Conservation (phyloP, 176 grass and related monocot species). For the Urochloa ruziziensis region DNA sequence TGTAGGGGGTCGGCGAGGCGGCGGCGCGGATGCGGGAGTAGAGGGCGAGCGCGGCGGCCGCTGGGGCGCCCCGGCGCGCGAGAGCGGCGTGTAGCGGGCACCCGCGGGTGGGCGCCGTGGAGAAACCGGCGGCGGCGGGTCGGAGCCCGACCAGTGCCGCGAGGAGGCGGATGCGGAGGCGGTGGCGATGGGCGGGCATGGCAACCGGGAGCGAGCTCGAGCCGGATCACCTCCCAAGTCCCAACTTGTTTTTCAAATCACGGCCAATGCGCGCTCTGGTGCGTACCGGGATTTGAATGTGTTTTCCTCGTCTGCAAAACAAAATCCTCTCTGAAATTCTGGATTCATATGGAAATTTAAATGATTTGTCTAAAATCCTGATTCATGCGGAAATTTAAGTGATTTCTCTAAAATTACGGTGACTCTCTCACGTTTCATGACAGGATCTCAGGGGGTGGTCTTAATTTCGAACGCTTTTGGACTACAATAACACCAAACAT, state of each 20-base stretch:
- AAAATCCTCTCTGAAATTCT: neutral
- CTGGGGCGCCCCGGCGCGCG: conserved; percentile 29
- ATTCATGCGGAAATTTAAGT: neutral
- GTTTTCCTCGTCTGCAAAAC: neutral
- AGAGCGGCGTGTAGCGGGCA: conserved; percentile 44
- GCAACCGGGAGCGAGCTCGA: neutral
- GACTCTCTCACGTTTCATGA: neutral
- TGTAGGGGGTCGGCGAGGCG: conserved; percentile 38
- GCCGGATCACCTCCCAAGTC: neutral
- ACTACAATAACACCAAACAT: neutral
- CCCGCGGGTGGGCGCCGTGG: neutral
- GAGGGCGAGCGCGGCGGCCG: conserved; percentile 31
- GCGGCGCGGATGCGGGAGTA: conserved; percentile 52
- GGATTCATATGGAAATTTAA: neutral
- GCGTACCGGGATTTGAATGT: neutral
- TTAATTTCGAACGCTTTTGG: neutral
- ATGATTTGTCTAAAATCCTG: neutral
- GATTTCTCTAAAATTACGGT: neutral
- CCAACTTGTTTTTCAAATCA: neutral
- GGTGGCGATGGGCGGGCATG: neutral
- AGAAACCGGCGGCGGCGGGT: neutral
- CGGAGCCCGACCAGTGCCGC: neutral
- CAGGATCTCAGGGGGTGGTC: neutral
- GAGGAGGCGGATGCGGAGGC: neutral
- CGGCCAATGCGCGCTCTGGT: neutral